Evolutionary conservation across 495 filamentous ascomycete genomes (phyloP), one percentile per base, ranked within the genome.

Genomic region (Niebla homalea): DNA sequence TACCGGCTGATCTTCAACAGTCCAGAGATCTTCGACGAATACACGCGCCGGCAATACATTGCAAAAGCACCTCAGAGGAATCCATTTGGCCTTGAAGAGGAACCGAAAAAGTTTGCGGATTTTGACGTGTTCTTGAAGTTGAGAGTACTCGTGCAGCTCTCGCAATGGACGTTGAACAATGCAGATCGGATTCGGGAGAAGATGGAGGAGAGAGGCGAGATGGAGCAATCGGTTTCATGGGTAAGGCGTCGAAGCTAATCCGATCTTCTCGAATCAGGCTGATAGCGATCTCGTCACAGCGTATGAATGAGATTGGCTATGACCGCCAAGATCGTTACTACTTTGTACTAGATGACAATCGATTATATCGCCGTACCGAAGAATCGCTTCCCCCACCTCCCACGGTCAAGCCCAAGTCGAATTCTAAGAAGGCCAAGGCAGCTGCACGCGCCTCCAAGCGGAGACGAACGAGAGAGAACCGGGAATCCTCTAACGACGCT

Each of bases 321-420:
- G 92, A 98, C 65, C 70, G 73, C 18, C 69, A 94, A 40, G 87
- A 87, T 53, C 84, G 87, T 20, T 80, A 74, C 18, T 94, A 95
- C 64, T 92, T 85, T 57, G 82, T 95, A 12, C 76, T 98, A 6
- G 90, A 98, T 53, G 92, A 98, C 68, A 92, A 94, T 54, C 78
- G 90, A 43, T 70, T 97, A 23, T 98, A 97, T 65, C 84, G 87
- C 47, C 78, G 79, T 49, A 86, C 85, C 40, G 85, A 89, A 36
- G 77, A 74, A 48, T 70, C 74, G 2, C 70, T 77, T 3, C 76
- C 81, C 15, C 71, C 75, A 3, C 70, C 74, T 5, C 62, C 76
- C 32, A 59, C 73, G 3, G 48, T 56, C 8, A 89, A 88, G 61
- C 73, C 84, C 7, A 92, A 89, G 63, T 76, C 79, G 47, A 87